A percentile compares a stretch with the other conserved stretches of the same genome.
phyloP scores from a whole-genome alignment of 768 basidiomycete species.

The Boletus edulis region DNA sequence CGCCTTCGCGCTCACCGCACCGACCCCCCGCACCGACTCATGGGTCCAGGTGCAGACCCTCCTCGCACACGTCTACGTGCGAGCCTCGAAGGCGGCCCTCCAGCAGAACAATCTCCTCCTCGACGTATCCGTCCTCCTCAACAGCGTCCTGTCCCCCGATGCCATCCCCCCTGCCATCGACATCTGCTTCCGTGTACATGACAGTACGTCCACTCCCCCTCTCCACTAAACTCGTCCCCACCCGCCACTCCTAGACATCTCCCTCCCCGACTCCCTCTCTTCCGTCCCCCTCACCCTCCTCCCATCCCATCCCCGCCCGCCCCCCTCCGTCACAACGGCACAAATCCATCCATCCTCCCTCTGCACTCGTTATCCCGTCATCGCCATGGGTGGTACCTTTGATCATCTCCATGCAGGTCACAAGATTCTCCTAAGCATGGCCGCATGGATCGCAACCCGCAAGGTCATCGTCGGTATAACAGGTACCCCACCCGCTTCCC shows the following conservation, averaged over 20 bases:
- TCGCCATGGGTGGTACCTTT: slow-evolving; percentile 94
- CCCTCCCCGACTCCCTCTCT: slow-evolving; percentile 43
- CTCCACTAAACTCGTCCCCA: slow-evolving; percentile 2
- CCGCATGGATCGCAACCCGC: slow-evolving; percentile 70
- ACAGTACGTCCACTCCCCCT: slow-evolving; percentile 35
- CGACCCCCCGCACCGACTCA: slow-evolving; percentile 40
- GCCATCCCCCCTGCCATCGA: slow-evolving; percentile 38
- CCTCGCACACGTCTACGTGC: slow-evolving; percentile 81
- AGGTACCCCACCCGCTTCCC: slow-evolving; percentile 41
- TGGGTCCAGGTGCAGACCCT: slow-evolving; percentile 76
- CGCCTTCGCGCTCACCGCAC: slow-evolving; percentile 43
- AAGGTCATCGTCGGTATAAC: slow-evolving; percentile 92
- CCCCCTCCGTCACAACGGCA: not conserved
- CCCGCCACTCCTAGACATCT: slow-evolving; percentile 19
- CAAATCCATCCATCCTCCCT: not conserved
- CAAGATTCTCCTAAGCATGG: slow-evolving; percentile 94
- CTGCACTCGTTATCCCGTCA: slow-evolving; percentile 51
- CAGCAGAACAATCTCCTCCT: slow-evolving; percentile 66
- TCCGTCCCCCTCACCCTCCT: slow-evolving; percentile 32
- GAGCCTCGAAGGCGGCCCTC: slow-evolving; percentile 75
- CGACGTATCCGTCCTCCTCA: slow-evolving; percentile 74
- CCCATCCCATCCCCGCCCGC: slow-evolving; percentile 5
- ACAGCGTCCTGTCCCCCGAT: slow-evolving; percentile 48
- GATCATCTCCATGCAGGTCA: slow-evolving; percentile 98
- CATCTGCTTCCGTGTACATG: slow-evolving; percentile 42